Percentiles rank a stretch among this genome's conserved stretches.
Conservation (phyloP, 2,329 filamentous ascomycete species). For the Cercospora janseana region DNA sequence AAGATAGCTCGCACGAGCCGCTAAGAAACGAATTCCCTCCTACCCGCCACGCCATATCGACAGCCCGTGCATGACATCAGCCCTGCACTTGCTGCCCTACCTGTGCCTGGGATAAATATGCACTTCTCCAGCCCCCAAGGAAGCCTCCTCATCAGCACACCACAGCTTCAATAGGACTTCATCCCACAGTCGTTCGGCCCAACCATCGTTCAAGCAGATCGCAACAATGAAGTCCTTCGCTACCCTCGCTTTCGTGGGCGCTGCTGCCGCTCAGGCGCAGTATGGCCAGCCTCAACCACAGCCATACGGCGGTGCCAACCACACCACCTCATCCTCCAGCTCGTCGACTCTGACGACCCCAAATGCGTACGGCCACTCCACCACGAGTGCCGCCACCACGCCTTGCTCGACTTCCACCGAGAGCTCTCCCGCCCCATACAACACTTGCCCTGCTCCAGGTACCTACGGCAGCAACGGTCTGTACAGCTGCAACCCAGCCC, state of each 20-base stretch:
- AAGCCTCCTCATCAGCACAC: slow-evolving; percentile 7
- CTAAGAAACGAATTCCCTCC: background rate
- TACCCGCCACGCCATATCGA: background rate
- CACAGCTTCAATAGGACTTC: slow-evolving; percentile 3
- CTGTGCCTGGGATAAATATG: slow-evolving; percentile 17
- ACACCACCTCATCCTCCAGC: background rate
- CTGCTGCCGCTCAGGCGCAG: slow-evolving; percentile 10
- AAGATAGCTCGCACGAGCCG: slow-evolving; percentile 16
- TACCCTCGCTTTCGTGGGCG: slow-evolving; percentile 15
- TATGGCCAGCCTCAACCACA: slow-evolving; percentile 7
- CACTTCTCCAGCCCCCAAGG: slow-evolving; percentile 2
- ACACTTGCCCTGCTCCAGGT: slow-evolving; percentile 8
- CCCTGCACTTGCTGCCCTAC: background rate
- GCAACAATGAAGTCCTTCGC: slow-evolving; percentile 17
- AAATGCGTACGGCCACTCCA: background rate
- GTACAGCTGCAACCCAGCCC: slow-evolving; percentile 22
- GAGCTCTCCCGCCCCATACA: too few species aligned
- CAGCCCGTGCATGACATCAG: slow-evolving; percentile 18
- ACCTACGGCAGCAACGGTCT: background rate
- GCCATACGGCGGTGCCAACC: background rate
- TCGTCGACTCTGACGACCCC: background rate
- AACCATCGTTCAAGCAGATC: slow-evolving; percentile 12
- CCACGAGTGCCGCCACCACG: background rate
- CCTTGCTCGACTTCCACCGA: slow-evolving; percentile 8
- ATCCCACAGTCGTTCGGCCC: slow-evolving; percentile 8